Conservation (phyloP, 2,329 filamentous ascomycete species). For the Colletotrichum somersetense region DNA sequence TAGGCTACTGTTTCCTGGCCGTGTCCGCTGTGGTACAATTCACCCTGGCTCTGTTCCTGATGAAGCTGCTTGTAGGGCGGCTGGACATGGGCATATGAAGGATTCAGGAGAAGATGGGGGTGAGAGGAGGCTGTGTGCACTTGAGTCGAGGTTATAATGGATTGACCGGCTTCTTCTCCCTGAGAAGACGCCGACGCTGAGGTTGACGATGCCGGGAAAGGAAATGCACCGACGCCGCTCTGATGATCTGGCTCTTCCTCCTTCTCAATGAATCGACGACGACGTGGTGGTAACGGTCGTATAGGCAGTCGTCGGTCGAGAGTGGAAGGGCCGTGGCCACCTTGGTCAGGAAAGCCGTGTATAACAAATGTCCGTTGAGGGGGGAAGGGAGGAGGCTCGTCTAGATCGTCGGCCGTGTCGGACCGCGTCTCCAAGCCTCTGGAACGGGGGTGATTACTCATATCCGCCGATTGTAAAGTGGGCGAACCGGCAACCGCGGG, state of each 20-base stretch:
- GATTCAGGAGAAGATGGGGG: not conserved
- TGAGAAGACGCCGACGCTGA: not conserved
- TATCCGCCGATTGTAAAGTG: slow-evolving; percentile 22
- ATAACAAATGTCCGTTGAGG: slow-evolving; percentile 6
- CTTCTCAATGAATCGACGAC: slow-evolving; percentile 10
- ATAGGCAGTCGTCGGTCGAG: slow-evolving; percentile 4
- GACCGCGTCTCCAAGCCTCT: slow-evolving; percentile 27
- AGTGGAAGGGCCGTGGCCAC: not conserved
- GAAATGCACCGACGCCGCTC: not conserved
- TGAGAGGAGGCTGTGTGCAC: not conserved
- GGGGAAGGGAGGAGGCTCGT: slow-evolving; percentile 22
- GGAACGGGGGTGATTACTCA: slow-evolving; percentile 39
- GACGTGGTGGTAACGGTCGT: slow-evolving; percentile 7
- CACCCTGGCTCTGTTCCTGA: not conserved
- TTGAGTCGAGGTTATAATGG: not conserved
- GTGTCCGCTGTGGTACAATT: not conserved
- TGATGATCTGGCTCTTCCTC: slow-evolving; percentile 7
- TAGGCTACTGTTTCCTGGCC: not conserved
- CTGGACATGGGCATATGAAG: slow-evolving; percentile 10
- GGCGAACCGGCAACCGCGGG: slow-evolving; percentile 2
- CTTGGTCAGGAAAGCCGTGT: not conserved
- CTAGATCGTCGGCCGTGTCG: slow-evolving; percentile 24
- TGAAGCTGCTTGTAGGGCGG: not conserved
- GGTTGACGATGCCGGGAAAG: not conserved
- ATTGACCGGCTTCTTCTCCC: not conserved